Conservation (phyloP, 2,329 filamentous ascomycete species). For the Shiraia sp. region DNA sequence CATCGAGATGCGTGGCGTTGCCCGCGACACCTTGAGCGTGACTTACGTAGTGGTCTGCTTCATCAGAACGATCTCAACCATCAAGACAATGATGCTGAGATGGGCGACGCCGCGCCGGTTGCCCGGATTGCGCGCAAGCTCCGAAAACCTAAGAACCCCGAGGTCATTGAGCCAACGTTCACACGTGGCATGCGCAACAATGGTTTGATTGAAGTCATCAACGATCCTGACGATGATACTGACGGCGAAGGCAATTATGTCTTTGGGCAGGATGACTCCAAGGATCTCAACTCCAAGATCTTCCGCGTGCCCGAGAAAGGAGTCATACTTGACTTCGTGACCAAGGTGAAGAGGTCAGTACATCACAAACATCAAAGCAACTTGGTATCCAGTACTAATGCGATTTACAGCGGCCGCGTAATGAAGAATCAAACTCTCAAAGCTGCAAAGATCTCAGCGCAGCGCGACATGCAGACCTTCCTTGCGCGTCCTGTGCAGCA, state of each 20-base stretch:
- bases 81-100: slow-evolving; percentile 30
- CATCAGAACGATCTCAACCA: slow-evolving; percentile 40
- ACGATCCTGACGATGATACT: slow-evolving; percentile 49
- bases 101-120: slow-evolving; percentile 31
- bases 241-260: slow-evolving; percentile 49
- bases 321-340: slow-evolving; percentile 64
- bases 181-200: slow-evolving; percentile 64
- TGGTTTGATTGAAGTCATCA: slow-evolving; percentile 52
- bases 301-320: slow-evolving; percentile 51
- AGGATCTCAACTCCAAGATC: slow-evolving; percentile 44
- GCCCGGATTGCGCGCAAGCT: slow-evolving; percentile 46
- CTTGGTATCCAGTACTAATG: slow-evolving; percentile 16
- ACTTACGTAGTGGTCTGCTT: slow-evolving; percentile 55
- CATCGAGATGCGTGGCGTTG: slow-evolving; percentile 80
- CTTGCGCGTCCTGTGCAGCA: slow-evolving; percentile 55
- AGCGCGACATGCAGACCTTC: slow-evolving; percentile 32
- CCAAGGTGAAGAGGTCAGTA: slow-evolving; percentile 56
- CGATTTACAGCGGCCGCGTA: slow-evolving; percentile 25
- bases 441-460: slow-evolving; percentile 15
- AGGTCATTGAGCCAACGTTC: slow-evolving; percentile 53
- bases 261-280: slow-evolving; percentile 47
- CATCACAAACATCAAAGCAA: slow-evolving; percentile 2
- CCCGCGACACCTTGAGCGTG: slow-evolving; percentile 80
- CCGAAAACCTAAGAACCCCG: slow-evolving; percentile 55
- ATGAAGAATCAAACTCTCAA: slow-evolving; percentile 20